Conservation (phyloP, 2,329 filamentous ascomycete genomes). For the Hypoxylon sp. region DNA sequence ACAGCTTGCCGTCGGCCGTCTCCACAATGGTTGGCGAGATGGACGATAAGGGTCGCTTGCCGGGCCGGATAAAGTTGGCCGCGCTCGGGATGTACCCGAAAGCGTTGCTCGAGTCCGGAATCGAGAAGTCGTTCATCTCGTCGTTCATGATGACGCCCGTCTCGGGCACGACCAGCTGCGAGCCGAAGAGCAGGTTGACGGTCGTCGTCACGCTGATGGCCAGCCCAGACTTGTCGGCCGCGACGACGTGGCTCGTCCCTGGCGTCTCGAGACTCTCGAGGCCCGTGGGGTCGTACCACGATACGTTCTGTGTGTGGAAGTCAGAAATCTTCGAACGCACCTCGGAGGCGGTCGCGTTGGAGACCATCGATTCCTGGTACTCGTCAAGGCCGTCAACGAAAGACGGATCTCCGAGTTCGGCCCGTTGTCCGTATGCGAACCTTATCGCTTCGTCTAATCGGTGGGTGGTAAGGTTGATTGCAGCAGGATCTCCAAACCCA, state of each 20-base stretch:
- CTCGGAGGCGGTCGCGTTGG: conserved; percentile 68
- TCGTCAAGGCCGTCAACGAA: conserved; percentile 72
- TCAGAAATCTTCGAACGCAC: conserved; percentile 61
- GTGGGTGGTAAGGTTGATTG: conserved; percentile 75
- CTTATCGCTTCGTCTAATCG: conserved; percentile 85
- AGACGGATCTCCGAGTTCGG: conserved; percentile 78
- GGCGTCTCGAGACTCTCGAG: conserved; percentile 68
- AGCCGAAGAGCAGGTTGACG: conserved; percentile 84
- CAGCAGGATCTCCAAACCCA: conserved; percentile 67
- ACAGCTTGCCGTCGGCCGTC: conserved; percentile 73
- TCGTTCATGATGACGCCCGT: conserved; percentile 81
- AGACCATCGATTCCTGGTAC: conserved; percentile 72
- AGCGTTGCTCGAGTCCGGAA: conserved; percentile 75
- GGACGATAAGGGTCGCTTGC: conserved; percentile 82
- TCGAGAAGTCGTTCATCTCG: conserved; percentile 79
- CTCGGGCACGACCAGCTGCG: conserved; percentile 79
- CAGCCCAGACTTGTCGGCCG: conserved; percentile 76
- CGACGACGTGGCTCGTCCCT: conserved; percentile 75
- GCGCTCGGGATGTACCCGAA: conserved; percentile 83
- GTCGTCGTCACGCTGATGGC: conserved; percentile 84
- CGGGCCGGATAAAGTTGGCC: conserved; percentile 79
- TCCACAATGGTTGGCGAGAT: conserved; percentile 84
- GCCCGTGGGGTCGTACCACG: conserved; percentile 59
- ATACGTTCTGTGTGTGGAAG: conserved; percentile 53
- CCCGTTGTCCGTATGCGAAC: conserved; percentile 82